phyloP scores from a whole-genome alignment of 495 filamentous ascomycete genomes.

The Penicillium maclennaniae region DNA sequence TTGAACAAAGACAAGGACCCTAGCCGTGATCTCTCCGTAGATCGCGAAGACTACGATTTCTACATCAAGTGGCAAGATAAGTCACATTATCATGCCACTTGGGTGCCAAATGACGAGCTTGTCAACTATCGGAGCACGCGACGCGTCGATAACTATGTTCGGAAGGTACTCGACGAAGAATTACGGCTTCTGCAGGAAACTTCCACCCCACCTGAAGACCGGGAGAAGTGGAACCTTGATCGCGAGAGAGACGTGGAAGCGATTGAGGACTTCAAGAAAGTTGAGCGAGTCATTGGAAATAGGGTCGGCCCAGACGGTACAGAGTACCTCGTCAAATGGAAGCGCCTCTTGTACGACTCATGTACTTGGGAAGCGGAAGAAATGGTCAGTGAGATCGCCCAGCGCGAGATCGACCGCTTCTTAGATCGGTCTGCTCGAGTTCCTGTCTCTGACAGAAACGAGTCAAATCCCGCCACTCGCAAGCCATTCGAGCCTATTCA shows the following conservation, averaged over 20 bases:
- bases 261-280: constrained; percentile 77
- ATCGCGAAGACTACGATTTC: constrained; percentile 83
- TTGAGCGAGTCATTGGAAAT: constrained; percentile 85
- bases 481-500: constrained; percentile 65
- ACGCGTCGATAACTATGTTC: constrained; percentile 89
- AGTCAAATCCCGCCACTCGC: constrained; percentile 71
- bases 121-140: constrained; percentile 69
- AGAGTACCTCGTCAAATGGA: constrained; percentile 92
- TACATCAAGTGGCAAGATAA: constrained; percentile 97
- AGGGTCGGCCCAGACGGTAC: constrained; percentile 69
- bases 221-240: constrained; percentile 86
- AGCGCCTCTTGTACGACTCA: constrained; percentile 78
- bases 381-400: constrained; percentile 69
- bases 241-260: constrained; percentile 81
- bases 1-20: constrained; percentile 64
- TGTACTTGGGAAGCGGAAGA: constrained; percentile 90
- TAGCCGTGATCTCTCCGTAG: constrained; percentile 44
- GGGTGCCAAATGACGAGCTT: constrained; percentile 75
- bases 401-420: constrained; percentile 86
- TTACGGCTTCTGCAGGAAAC: constrained; percentile 64
- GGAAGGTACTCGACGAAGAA: constrained; percentile 72
- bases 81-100: constrained; percentile 92
- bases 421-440: constrained; percentile 72
- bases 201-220: constrained; percentile 76
- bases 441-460: constrained; percentile 68